Evolutionary conservation across 2,329 filamentous ascomycete species (phyloP), one percentile per base, ranked within the genome.

Genomic region (Annulohypoxylon truncatum): DNA sequence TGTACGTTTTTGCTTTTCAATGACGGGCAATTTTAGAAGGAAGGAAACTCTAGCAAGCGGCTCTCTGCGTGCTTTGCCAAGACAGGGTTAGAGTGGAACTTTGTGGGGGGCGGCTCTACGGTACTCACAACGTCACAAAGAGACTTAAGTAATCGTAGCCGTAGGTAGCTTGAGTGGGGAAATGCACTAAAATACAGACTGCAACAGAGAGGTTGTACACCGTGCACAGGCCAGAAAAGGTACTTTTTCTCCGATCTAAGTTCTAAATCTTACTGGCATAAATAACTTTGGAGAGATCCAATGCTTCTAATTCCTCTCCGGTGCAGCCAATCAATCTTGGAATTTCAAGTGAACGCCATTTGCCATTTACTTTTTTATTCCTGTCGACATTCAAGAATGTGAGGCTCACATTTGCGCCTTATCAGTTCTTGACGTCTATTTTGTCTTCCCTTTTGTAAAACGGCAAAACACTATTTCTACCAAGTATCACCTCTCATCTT

Each of bases 41-140:
- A 46, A 38, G 18, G n/a, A 40, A 18, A 38, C 35, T 38, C 12
- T 15, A 38, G n/a, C 35, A 18, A 53, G 28, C 29, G 53, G 62
- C 59, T 54, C 59, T 20, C 38, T 20, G 38, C 38, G 38, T 20
- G 54, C 59, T 46, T 46, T 64, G 60, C 64, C 55, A 64, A 64
- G 55, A 40, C 20, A 31, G 29, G 20, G 51, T 60, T 29, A 52
- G 28, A 44, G 20, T 52, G 54, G 60, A 20, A 29, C n/a, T 33
- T 10, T 38, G 35, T 35, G 51, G 61, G 51, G 46, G 47, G 28
- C 28, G 22, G 15, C 13, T 35, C n/a, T 18, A 28, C 2, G 29
- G 46, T 66, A 66, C 66, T 46, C 31, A 66, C 66, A 66, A 64
- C 66, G 66, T 68, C 66, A 68, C 66, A 46, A 35, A 24, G 55